Evolutionary conservation across 192 early-diverging fungal species (phyloP).

Genomic region (Coemansia sp.): DNA sequence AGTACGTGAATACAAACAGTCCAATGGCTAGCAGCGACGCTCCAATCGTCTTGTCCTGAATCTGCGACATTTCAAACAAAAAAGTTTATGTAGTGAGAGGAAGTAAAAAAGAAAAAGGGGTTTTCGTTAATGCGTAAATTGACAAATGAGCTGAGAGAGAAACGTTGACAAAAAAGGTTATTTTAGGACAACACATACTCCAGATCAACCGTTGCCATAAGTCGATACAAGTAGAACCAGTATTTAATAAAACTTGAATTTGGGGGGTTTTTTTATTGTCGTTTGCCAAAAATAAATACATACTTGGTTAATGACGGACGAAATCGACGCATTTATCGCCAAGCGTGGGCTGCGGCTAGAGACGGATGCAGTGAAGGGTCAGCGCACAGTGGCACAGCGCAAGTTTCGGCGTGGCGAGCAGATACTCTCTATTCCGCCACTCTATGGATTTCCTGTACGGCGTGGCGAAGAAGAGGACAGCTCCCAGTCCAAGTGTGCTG

Average conservation of each 20-base stretch:
- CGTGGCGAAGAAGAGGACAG: slow-evolving; percentile 8
- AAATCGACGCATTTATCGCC: slow-evolving; percentile 11
- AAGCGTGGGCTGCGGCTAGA: slow-evolving; percentile 23
- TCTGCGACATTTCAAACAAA: slow-evolving; percentile 37
- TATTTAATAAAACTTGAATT: neutral
- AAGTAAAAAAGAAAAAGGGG: neutral
- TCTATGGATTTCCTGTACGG: slow-evolving; percentile 28
- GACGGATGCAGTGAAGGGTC: slow-evolving; percentile 24
- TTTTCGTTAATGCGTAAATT: neutral
- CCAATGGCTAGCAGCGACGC: slow-evolving; percentile 71
- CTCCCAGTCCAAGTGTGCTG: neutral
- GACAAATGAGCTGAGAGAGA: neutral
- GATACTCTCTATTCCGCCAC: slow-evolving; percentile 31
- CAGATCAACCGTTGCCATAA: neutral
- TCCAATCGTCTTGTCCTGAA: slow-evolving; percentile 81
- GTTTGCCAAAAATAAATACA: neutral
- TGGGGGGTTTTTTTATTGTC: neutral
- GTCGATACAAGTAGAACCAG: neutral
- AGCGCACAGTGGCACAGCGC: slow-evolving; percentile 24
- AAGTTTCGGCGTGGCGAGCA: slow-evolving; percentile 23
- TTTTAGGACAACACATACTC: neutral
- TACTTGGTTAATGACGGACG: slow-evolving; percentile 6
- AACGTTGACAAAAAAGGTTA: neutral
- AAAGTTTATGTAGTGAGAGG: neutral
- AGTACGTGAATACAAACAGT: slow-evolving; percentile 82